Conservation (phyloP, 1,139 yeast genomes). For the Taphrina confusa region DNA sequence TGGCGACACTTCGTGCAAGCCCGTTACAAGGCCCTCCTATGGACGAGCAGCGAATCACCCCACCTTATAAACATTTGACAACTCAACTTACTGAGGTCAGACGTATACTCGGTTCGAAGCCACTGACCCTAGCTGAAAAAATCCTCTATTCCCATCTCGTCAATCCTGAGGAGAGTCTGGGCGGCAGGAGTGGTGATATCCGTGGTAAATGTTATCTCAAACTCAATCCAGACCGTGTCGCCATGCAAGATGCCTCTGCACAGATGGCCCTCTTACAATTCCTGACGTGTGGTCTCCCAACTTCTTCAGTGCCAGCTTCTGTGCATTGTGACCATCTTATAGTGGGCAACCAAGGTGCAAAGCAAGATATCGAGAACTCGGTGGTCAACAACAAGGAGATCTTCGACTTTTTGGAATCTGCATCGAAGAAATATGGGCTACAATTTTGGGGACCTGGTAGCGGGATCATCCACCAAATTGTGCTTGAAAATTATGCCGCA, state of each 20-base stretch:
- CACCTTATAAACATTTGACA: slow-evolving; percentile 80
- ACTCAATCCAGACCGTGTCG: slow-evolving; percentile 94
- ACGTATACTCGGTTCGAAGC: slow-evolving; percentile 57
- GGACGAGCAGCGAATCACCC: slow-evolving; percentile 50
- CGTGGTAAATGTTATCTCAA: slow-evolving; percentile 86
- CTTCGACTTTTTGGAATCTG: slow-evolving; percentile 84
- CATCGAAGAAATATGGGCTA: slow-evolving; percentile 90
- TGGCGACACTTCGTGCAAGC: slow-evolving; percentile 13
- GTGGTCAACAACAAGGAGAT: slow-evolving; percentile 88
- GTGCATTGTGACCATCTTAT: slow-evolving; percentile 97
- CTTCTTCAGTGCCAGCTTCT: slow-evolving; percentile 88
- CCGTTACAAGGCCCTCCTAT: slow-evolving; percentile 10
- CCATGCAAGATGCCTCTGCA: slow-evolving; percentile 99
- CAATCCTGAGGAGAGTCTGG: slow-evolving; percentile 76
- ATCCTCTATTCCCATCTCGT: slow-evolving; percentile 87
- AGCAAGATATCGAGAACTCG: slow-evolving; percentile 69
- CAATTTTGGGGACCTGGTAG: slow-evolving; percentile 99
- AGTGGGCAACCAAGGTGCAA: slow-evolving; percentile 92
- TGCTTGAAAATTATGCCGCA: slow-evolving; percentile 87
- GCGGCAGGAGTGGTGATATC: slow-evolving; percentile 56
- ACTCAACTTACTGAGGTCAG: slow-evolving; percentile 65
- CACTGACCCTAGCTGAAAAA: slow-evolving; percentile 90
- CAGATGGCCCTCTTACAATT: slow-evolving; percentile 96
- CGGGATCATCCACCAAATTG: slow-evolving; percentile 96
- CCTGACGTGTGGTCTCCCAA: slow-evolving; percentile 88